Evolutionary conservation across 352 stramenopile species (phyloP).

Genomic region (Phytophthora sansomeana): DNA sequence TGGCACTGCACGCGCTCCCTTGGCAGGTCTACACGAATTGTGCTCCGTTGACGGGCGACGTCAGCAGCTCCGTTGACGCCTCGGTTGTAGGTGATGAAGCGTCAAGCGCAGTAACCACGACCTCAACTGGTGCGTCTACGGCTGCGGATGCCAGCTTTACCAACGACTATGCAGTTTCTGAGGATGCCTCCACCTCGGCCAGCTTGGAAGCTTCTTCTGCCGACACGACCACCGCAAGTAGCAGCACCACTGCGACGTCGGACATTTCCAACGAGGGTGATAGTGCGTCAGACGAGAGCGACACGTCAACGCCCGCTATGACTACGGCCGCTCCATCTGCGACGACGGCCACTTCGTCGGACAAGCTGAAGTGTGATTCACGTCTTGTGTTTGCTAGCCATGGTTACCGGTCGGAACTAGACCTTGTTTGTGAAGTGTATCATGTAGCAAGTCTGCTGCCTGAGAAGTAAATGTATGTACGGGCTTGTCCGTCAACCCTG

Average conservation of each 20-base stretch:
- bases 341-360: slow-evolving; percentile 2
- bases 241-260: background rate
- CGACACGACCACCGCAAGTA: background rate
- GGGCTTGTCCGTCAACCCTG: background rate
- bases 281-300: no score
- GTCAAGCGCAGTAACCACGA: slow-evolving; percentile 7
- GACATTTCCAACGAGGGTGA: no score
- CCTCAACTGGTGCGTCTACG: slow-evolving; percentile 14
- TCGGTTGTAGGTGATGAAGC: slow-evolving; percentile 16
- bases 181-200: slow-evolving; percentile 19
- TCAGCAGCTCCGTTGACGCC: slow-evolving; percentile 30
- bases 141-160: slow-evolving; percentile 23
- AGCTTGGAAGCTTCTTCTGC: slow-evolving; percentile 1
- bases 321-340: background rate
- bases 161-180: slow-evolving; percentile 26
- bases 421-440: slow-evolving; percentile 9
- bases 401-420: background rate
- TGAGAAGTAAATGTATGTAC: no score
- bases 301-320: background rate
- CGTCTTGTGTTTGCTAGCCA: background rate
- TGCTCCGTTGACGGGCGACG: slow-evolving; percentile 8
- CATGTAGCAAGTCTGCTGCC: background rate
- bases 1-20: slow-evolving; percentile 40
- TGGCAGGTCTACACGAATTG: slow-evolving; percentile 41
- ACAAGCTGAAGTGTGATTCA: background rate